Evolutionary conservation across 768 basidiomycete genomes (phyloP).

Genomic region (Cubamyces lactineus): DNA sequence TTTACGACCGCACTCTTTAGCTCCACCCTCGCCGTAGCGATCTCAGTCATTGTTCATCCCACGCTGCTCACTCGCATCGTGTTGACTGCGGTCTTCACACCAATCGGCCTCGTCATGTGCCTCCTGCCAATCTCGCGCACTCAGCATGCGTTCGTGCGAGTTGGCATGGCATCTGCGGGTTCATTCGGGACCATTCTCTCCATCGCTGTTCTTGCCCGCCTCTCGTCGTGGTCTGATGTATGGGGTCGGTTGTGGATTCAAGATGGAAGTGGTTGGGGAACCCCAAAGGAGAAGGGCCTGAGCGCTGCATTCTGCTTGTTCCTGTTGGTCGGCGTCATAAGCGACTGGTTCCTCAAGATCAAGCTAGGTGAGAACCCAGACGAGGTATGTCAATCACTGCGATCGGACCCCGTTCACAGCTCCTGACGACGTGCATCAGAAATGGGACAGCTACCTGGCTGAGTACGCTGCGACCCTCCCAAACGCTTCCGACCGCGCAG

Average conservation of each 20-base stretch:
- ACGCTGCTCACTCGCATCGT: conserved; percentile 52
- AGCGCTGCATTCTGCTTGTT: conserved; percentile 61
- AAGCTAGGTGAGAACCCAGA: conserved; percentile 71
- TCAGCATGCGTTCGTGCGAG: conserved; percentile 52
- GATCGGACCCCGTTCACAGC: neutral
- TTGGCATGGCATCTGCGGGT: conserved; percentile 55
- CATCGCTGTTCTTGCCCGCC: conserved; percentile 55
- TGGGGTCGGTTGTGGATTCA: conserved; percentile 66
- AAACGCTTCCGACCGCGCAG: conserved; percentile 49
- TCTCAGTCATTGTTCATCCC: conserved; percentile 60
- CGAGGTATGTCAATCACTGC: conserved; percentile 45
- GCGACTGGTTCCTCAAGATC: conserved; percentile 58
- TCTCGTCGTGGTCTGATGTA: conserved; percentile 58
- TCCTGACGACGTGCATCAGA: conserved; percentile 40
- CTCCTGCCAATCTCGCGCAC: conserved; percentile 50
- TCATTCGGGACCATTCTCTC: conserved; percentile 58
- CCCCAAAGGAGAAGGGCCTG: conserved; percentile 57
- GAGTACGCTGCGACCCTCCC: conserved; percentile 60
- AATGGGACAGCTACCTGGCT: conserved; percentile 71
- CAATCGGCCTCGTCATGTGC: conserved; percentile 44
- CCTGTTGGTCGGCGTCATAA: conserved; percentile 46
- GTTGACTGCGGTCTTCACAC: conserved; percentile 41
- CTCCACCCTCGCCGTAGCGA: conserved; percentile 48
- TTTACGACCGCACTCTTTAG: conserved; percentile 34
- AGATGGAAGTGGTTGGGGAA: conserved; percentile 56